A percentile compares a stretch with the other conserved stretches of the same genome.
Conservation (phyloP, 164 flowering plant genomes). For the Saururus chinensis region DNA sequence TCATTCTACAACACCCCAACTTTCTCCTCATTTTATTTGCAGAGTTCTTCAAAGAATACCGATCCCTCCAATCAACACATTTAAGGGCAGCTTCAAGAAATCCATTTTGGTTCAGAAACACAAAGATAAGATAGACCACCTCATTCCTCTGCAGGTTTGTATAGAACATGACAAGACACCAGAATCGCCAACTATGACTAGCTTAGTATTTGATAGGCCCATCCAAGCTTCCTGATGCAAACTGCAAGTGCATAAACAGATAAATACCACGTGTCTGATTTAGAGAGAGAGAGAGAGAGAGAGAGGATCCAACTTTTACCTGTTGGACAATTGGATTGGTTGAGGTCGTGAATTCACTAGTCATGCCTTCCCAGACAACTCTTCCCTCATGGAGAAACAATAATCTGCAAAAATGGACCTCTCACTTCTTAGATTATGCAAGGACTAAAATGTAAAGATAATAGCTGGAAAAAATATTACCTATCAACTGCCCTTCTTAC, state of each 20-base stretch:
- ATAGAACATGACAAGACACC: not conserved
- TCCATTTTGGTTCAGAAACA: not conserved
- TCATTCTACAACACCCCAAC: not conserved
- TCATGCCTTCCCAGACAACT: constrained; percentile 90
- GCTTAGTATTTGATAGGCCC: constrained; percentile 78
- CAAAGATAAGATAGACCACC: not conserved
- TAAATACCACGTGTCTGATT: not conserved
- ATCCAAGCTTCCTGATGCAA: constrained; percentile 93
- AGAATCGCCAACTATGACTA: too few species aligned
- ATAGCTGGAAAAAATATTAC: constrained; percentile 21
- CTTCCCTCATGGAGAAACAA: constrained; percentile 82
- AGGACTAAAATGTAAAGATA: not conserved
- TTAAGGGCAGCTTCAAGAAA: not conserved
- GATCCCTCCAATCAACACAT: not conserved
- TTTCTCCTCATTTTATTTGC: too few species aligned
- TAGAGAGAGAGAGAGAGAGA: not conserved
- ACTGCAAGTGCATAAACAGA: constrained; percentile 31
- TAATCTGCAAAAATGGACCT: constrained; percentile 33
- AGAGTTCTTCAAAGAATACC: not conserved
- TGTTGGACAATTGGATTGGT: constrained; percentile 79
- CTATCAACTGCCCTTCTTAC: constrained; percentile 94
- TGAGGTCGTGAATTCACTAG: constrained; percentile 72
- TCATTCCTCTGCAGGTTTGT: not conserved
- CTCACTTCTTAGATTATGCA: not conserved
- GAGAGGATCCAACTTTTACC: constrained; percentile 28